phyloP scores from a whole-genome alignment of 257 asterid genomes.

The Gentiana straminea region DNA sequence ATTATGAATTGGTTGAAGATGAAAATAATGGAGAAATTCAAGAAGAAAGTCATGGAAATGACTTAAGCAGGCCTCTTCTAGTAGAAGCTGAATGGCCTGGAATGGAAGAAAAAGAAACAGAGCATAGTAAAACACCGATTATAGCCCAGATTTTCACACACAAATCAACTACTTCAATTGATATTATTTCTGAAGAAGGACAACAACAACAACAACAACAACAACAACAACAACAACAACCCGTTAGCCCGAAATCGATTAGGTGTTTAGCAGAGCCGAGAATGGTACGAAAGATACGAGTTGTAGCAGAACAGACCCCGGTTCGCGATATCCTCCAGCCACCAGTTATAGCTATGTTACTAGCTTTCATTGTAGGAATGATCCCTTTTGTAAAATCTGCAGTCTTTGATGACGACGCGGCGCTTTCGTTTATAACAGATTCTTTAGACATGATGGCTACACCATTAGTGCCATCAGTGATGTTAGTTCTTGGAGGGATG shows the following conservation, averaged over 20 bases:
- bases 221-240: background rate
- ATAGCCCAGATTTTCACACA: constrained; percentile 52
- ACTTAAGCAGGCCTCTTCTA: constrained; percentile 78
- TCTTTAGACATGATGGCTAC: constrained; percentile 75
- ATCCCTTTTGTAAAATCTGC: constrained; percentile 56
- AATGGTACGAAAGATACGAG: constrained; percentile 61
- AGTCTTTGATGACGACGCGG: constrained; percentile 62
- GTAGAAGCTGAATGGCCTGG: constrained; percentile 99
- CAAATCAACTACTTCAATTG: constrained; percentile 34
- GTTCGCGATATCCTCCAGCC: constrained; percentile 75
- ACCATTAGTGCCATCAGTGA: constrained; percentile 85
- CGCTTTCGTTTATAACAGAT: constrained; percentile 63
- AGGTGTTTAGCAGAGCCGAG: constrained; percentile 78
- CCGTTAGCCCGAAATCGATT: constrained; percentile 45
- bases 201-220: constrained; percentile 6
- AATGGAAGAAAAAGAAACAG: constrained; percentile 80
- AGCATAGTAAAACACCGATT: constrained; percentile 70
- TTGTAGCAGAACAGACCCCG: constrained; percentile 74
- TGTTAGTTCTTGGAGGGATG: constrained; percentile 93
- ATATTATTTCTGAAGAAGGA: constrained; percentile 37
- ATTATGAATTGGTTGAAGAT: constrained; percentile 43
- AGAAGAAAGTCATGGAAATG: constrained; percentile 32
- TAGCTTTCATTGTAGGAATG: constrained; percentile 78
- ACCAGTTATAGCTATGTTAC: constrained; percentile 62
- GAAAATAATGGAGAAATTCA: constrained; percentile 35